Evolutionary conservation across 768 basidiomycete genomes (phyloP).

Genomic region (Dioszegia hungarica): DNA sequence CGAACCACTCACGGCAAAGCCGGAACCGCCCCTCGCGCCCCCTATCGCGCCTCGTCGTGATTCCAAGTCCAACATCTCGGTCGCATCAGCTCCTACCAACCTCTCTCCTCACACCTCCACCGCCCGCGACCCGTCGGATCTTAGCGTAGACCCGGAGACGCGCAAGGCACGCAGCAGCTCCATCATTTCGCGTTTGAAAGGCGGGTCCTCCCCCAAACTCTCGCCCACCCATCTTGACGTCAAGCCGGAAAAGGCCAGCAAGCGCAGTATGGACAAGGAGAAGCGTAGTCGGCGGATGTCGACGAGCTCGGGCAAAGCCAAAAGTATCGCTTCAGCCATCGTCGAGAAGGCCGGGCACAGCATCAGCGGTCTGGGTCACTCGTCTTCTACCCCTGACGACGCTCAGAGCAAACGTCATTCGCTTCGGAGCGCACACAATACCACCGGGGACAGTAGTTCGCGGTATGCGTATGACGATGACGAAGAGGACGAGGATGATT

Average conservation of each 20-base stretch:
- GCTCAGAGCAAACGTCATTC: slow-evolving; percentile 12
- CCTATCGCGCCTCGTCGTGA: neutral
- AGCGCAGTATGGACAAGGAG: slow-evolving; percentile 1
- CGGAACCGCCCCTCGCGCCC: too few relatives aligned
- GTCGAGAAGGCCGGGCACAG: slow-evolving; percentile 1
- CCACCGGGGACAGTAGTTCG: neutral
- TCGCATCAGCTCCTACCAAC: slow-evolving; percentile 1
- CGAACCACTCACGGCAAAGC: too few relatives aligned
- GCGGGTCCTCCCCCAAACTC: neutral
- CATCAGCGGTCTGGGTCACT: neutral
- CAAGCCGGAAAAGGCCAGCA: slow-evolving; percentile 1
- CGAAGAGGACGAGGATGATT: slow-evolving; percentile 39
- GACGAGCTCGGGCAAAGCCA: slow-evolving; percentile 1
- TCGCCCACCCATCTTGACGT: slow-evolving; percentile 1
- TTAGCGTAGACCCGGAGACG: neutral
- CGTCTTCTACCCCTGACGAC: neutral
- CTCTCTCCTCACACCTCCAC: neutral
- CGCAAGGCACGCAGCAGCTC: slow-evolving; percentile 1
- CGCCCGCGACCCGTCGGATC: neutral
- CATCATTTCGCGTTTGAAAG: slow-evolving; percentile 3
- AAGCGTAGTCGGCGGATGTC: slow-evolving; percentile 1
- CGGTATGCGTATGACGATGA: slow-evolving; percentile 25
- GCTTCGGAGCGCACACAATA: slow-evolving; percentile 4
- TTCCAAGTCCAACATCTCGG: slow-evolving; percentile 4
- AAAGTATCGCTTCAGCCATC: slow-evolving; percentile 4